Percentiles rank a stretch among this genome's conserved stretches.
Conservation (phyloP, 352 stramenopile genomes). For the Globisporangium apiculatum region DNA sequence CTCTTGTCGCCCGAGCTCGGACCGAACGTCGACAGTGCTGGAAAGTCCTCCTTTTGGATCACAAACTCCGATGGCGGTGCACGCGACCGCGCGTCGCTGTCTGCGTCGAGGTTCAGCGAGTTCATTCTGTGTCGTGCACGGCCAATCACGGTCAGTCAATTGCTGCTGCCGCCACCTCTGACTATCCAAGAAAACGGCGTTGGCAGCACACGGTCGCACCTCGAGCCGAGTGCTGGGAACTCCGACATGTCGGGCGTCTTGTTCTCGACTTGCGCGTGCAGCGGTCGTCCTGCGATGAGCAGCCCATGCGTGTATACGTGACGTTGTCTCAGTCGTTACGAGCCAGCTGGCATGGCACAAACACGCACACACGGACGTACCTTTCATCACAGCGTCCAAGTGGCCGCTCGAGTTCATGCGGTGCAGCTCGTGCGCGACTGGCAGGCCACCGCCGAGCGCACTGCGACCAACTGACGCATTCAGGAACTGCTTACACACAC, state of each 20-base stretch:
- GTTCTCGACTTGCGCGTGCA: constrained; percentile 44
- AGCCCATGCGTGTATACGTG: not conserved
- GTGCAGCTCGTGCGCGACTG: constrained; percentile 44
- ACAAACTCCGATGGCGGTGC: constrained; percentile 70
- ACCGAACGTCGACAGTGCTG: constrained; percentile 66
- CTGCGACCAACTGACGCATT: constrained; percentile 26
- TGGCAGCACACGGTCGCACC: constrained; percentile 20
- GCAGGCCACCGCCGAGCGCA: constrained; percentile 20
- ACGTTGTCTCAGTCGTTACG: not conserved
- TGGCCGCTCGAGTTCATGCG: constrained; percentile 48
- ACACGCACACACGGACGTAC: constrained; percentile 4
- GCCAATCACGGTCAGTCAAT: not conserved
- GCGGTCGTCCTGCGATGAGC: constrained; percentile 30
- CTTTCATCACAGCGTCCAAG: constrained; percentile 21
- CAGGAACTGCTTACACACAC: constrained; percentile 33
- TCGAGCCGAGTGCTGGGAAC: constrained; percentile 64
- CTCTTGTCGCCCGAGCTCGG: constrained; percentile 39
- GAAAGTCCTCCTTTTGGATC: constrained; percentile 86
- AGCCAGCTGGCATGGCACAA: not conserved
- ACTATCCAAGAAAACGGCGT: not conserved
- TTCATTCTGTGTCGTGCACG: constrained; percentile 30
- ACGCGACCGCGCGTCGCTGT: constrained; percentile 25
- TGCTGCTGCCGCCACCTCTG: too few species aligned
- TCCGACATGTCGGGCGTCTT: constrained; percentile 82
- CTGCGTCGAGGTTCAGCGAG: constrained; percentile 45